These are phyloP conservation scores for Umbelopsis isabellina DNA, from an alignment of 192 early-diverging fungal species.

Conservation along the genomic window DNA sequence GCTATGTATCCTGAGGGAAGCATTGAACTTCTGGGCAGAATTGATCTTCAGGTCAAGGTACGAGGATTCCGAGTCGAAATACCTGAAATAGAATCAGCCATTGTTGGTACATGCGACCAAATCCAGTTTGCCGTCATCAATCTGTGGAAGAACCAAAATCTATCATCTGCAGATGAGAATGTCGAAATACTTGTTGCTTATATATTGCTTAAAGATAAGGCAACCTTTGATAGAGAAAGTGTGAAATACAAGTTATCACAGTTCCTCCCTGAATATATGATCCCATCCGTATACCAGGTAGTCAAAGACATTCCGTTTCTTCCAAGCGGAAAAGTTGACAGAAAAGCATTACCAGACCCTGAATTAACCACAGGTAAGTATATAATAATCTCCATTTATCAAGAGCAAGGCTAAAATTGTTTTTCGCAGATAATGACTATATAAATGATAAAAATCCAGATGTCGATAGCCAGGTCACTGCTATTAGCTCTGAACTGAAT, in stretches of 20 bases:
- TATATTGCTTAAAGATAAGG: not conserved
- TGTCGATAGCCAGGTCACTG: too few relatives aligned
- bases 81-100: conserved; percentile 32
- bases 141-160: not conserved
- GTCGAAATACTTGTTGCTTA: not conserved
- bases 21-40: conserved; percentile 40
- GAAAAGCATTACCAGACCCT: conserved; percentile 5
- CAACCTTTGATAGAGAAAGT: not conserved
- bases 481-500: not conserved
- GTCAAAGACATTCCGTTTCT: conserved; percentile 36
- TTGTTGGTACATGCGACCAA: conserved; percentile 30
- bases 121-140: not conserved
- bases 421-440: too few relatives aligned
- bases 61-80: conserved; percentile 43
- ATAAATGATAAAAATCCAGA: too few relatives aligned
- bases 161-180: not conserved
- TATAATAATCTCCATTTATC: not conserved
- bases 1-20: conserved; percentile 22
- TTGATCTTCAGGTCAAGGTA: conserved; percentile 55
- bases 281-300: conserved; percentile 50
- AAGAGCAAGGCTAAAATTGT: too few relatives aligned
- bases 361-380: not conserved
- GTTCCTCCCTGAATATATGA: conserved; percentile 66
- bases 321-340: conserved; percentile 37
- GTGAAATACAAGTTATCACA: conserved; percentile 56